These are phyloP conservation scores for Cucurbita maxima DNA, from an alignment of 306 rosid species.

Conservation along the genomic window DNA sequence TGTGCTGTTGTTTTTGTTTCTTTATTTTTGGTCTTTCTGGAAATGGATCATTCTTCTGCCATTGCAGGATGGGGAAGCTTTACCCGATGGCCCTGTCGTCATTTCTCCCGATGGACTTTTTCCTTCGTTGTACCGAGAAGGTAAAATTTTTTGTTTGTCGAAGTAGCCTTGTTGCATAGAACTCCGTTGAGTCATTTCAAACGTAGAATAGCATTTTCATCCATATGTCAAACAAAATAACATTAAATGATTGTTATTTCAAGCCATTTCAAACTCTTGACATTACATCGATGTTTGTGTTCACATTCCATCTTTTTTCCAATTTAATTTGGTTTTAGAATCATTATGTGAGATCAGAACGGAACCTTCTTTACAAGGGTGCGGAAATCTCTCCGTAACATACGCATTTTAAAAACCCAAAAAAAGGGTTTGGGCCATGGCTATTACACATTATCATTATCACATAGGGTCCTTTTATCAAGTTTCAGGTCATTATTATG, in stretches of 20 bases:
- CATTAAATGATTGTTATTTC: background rate
- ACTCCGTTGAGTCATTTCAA: background rate
- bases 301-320: background rate
- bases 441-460: no score
- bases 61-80: constrained; percentile 69
- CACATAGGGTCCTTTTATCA: background rate
- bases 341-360: background rate
- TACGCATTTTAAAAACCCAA: no score
- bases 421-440: no score
- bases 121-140: constrained; percentile 85
- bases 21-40: background rate
- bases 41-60: background rate
- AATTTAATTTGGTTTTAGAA: background rate
- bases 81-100: constrained; percentile 82
- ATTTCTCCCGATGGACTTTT: constrained; percentile 90
- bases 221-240: no score
- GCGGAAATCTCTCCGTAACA: no score
- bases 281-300: background rate
- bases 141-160: constrained; percentile 20
- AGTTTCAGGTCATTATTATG: background rate
- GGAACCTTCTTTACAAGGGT: no score
- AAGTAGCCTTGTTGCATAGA: background rate
- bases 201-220: no score
- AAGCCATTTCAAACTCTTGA: background rate
- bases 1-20: background rate